Evolutionary conservation across 83 land plant genomes (phyloP).

Genomic region (Picea abies): DNA sequence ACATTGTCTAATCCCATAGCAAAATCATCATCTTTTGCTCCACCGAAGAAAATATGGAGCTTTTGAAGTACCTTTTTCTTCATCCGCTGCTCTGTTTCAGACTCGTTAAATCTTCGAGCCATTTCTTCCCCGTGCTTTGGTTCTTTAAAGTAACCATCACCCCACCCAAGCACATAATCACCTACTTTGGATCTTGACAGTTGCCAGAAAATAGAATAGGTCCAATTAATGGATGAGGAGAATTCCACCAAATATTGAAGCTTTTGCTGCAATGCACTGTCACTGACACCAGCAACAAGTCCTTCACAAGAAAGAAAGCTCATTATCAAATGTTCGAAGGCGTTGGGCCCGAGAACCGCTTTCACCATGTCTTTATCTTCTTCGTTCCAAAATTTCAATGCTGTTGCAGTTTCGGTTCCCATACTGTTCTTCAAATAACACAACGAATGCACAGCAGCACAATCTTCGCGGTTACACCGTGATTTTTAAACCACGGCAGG

Average conservation of each 20-base stretch:
- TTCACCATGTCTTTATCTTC: constrained; percentile 50
- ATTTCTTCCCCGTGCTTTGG: too few species aligned
- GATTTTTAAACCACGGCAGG: too few species aligned
- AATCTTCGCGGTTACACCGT: too few species aligned
- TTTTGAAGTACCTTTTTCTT: too few species aligned
- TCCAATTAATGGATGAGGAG: constrained; percentile 30
- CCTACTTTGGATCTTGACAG: too few species aligned
- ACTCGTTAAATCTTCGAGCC: too few species aligned
- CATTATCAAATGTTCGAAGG: constrained; percentile 46
- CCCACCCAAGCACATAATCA: too few species aligned
- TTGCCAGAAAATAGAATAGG: constrained; percentile 60
- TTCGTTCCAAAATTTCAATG: constrained; percentile 18
- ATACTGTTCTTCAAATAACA: background rate
- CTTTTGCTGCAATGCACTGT: constrained; percentile 45
- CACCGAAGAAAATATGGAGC: too few species aligned
- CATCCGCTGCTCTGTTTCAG: too few species aligned
- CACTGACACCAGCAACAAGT: constrained; percentile 27
- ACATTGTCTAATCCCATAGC: constrained; percentile 18
- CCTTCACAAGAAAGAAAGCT: constrained; percentile 40
- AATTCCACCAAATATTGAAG: constrained; percentile 66
- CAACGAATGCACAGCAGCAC: too few species aligned
- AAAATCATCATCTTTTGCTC: too few species aligned
- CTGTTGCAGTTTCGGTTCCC: constrained; percentile 21
- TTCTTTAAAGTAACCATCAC: too few species aligned
- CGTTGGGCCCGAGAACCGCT: constrained; percentile 48